Conservation (phyloP, 805 yeast species). For the Cyberlindnera xylosilytica region DNA sequence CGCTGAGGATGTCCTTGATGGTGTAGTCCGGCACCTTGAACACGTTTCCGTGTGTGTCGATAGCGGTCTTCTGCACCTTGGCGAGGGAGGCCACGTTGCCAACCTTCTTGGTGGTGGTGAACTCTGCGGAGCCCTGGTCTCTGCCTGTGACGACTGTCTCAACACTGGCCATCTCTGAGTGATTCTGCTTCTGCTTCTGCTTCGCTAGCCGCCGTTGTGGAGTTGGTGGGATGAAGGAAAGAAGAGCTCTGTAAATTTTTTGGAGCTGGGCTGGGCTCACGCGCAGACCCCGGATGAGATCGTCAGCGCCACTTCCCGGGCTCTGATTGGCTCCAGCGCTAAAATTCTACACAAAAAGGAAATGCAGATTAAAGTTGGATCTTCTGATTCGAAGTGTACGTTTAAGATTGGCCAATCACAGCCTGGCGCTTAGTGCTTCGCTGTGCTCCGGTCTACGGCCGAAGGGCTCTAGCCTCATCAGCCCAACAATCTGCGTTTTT, state of each 20-base stretch:
- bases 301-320: not conserved
- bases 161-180: constrained; percentile 7
- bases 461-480: no score
- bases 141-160: constrained; percentile 15
- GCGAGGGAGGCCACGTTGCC: constrained; percentile 24
- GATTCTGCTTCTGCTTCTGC: no score
- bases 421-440: no score
- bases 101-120: constrained; percentile 21
- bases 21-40: constrained; percentile 73
- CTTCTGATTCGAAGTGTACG: no score
- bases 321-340: not conserved
- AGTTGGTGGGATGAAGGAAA: no score
- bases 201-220: no score
- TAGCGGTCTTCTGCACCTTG: constrained; percentile 35
- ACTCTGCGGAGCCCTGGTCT: constrained; percentile 9
- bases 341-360: no score
- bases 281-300: no score
- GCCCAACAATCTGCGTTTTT: no score
- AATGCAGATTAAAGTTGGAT: no score
- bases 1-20: constrained; percentile 68
- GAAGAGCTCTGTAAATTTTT: not conserved
- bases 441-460: no score
- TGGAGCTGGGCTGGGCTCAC: not conserved
- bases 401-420: no score
- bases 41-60: constrained; percentile 45